Evolutionary conservation across 208 protist species (phyloP), one percentile per base, ranked within the genome.

Genomic region (Pavlovales sp.): DNA sequence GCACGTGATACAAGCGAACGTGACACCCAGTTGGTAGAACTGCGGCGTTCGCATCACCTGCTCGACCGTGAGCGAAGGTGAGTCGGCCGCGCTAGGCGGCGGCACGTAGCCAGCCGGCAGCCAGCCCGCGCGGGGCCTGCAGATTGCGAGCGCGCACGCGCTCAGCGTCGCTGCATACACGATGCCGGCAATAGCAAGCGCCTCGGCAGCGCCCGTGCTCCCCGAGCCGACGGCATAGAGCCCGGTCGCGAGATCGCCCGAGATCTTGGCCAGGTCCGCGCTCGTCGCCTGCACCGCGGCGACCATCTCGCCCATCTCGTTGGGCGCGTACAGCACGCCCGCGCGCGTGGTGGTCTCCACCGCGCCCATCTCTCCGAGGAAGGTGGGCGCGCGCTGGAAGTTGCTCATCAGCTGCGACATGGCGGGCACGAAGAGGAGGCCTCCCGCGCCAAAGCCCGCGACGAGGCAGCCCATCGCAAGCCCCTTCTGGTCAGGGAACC

Each of bases 391-490:
- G 10, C 18, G 1, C 26, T 26, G 40, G 34, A 75, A 85, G 40
- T 4, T 4, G 0, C 5, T 10, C 41, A 85, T 39, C 41, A 85
- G 80, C 39, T 20, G 5, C 46, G 42, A 22, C 41, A 71, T 85
- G 26, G 57, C 34, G n/a, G 80, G 80, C 11, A 46, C 36, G 44
- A 46, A 40, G 34, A 44, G 10, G 39, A 85, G 42, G 22, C 41
- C 80, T 14, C 80, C 80, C 41, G 41, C 80, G 42, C 87, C 87
- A 75, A 89, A 89, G 41, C 66, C 77, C 41, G 76, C 40, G 66
- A 89, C 38, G n/a, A 76, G 75, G 11, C 80, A n/a, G 34, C 87
- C 87, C 34, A n/a, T 75, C n/a, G 76, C 87, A 0, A 89, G 76
- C 28, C 87, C 87, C 39, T 34, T 36, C n/a, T 34, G 67, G n/a